Conservation (phyloP, 768 basidiomycete genomes). For the Tricholoma flavovirens region DNA sequence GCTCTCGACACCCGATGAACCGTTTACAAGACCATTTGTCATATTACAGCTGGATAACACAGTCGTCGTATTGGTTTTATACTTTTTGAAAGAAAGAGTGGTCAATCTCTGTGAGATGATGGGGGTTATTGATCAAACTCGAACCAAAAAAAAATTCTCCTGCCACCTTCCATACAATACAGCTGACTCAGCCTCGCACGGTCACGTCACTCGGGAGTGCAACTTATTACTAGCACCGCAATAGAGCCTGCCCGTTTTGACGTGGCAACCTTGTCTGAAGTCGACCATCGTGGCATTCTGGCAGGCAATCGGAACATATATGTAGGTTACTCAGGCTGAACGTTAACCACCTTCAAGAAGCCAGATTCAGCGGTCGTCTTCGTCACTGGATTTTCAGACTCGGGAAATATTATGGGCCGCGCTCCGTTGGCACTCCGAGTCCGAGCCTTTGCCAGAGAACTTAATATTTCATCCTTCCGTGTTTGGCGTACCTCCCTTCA, state of each 20-base stretch:
- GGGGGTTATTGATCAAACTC: conserved; percentile 23
- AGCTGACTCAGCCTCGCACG: conserved; percentile 21
- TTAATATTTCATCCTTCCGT: too few species aligned
- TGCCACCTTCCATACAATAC: conserved; percentile 4
- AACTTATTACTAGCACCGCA: background rate
- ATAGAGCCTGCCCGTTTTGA: background rate
- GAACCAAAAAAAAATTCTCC: conserved; percentile 12
- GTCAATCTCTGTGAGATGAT: conserved; percentile 21
- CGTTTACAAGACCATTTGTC: conserved; percentile 91
- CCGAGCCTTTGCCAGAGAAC: too few species aligned
- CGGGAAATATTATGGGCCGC: too few species aligned
- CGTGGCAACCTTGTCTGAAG: background rate
- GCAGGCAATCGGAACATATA: background rate
- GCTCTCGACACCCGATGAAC: conserved; percentile 62
- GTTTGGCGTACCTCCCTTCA: too few species aligned
- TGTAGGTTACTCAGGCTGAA: too few species aligned
- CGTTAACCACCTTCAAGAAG: too few species aligned
- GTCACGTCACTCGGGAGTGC: conserved; percentile 8
- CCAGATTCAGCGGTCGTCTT: too few species aligned
- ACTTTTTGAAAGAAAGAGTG: conserved; percentile 22
- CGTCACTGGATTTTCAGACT: too few species aligned
- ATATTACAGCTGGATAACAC: conserved; percentile 48
- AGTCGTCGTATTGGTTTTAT: conserved; percentile 17
- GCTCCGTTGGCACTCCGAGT: too few species aligned
- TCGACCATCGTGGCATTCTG: background rate